phyloP scores from a whole-genome alignment of 2,329 filamentous ascomycete species.

The Exophiala calicioides region DNA sequence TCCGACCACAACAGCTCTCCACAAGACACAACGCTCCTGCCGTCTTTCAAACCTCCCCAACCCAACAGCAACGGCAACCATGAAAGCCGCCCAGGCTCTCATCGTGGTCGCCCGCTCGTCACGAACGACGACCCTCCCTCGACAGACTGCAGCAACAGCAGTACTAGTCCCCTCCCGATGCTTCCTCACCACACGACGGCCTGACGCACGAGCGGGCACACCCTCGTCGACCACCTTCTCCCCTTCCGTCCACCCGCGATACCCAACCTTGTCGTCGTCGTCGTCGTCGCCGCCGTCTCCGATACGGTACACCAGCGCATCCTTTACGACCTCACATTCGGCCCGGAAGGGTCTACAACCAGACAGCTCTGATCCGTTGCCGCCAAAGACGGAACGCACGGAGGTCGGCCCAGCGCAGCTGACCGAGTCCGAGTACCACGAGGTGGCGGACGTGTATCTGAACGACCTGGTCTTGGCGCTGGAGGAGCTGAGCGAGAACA shows the following conservation, averaged over 20 bases:
- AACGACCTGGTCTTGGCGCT: slow-evolving; percentile 59
- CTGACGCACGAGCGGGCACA: slow-evolving; percentile 5
- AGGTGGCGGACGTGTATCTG: slow-evolving; percentile 74
- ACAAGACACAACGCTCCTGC: no score
- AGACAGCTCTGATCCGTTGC: slow-evolving; percentile 56
- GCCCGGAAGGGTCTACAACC: slow-evolving; percentile 58
- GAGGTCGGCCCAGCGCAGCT: slow-evolving; percentile 62
- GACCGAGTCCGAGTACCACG: slow-evolving; percentile 71
- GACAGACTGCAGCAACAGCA: no score
- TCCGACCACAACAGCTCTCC: no score
- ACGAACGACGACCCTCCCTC: slow-evolving; percentile 4
- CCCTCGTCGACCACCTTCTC: neutral
- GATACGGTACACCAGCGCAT: neutral
- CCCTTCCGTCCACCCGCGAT: neutral
- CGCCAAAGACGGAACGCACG: slow-evolving; percentile 45
- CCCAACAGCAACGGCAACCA: no score
- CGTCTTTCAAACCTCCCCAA: no score
- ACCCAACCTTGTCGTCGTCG: slow-evolving; percentile 2
- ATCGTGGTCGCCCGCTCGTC: slow-evolving; percentile 4
- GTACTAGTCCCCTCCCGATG: no score
- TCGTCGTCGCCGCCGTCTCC: neutral
- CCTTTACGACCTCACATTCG: slow-evolving; percentile 15
- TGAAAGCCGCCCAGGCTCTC: slow-evolving; percentile 19
- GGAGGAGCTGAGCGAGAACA: slow-evolving; percentile 71
- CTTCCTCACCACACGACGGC: neutral